Base-by-base conservation (phyloP, 176 grass and related monocot genomes). In the Oryza glumipatula region DNA sequence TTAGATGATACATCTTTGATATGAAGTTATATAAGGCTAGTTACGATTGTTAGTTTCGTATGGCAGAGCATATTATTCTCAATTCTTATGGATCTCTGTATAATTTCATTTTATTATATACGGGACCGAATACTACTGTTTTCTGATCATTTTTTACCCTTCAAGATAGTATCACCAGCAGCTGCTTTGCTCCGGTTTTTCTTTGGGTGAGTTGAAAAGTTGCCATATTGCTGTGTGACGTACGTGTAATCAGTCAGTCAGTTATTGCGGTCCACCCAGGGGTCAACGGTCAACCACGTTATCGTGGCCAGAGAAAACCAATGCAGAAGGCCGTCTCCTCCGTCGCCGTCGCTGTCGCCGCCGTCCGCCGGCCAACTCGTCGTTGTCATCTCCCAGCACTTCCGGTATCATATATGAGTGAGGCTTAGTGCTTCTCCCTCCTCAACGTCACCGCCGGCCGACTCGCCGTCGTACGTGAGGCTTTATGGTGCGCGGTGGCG, bases 101-200 rank as follows among this genome's bases (percentile, higher is more conserved):
- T 85, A 78, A 21, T 46, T 71, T 78, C 48, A 77, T 70, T 71
- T 69, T 45, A 44, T 60, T 63, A 63, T 63, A 63, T 63, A 63
- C 19, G 17, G 17, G 7, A 58, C 52, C 17, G 19, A 21, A n/a
- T 58, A 3, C 54, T 58, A 9, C 54, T 58, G 54, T 58, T 58
- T 47, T 58, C 17, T 58, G 54, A 21, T 58, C 54, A 19, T 58
- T n/a, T n/a, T 58, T 58, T 58, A 56, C 51, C 16, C 51, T 16
- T 19, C 16, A 56, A 2, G 51, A 19, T 56, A 17, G 54, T 58
- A 16, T 16, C 15, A 16, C 49, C 49, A 52, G 1, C 49, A 52
- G 7, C 17, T 21, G 12, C 54, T 21, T 21, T 58, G 19, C 54
- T n/a, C 49, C 49, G 1, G 15, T 56, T 19, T 56, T 19, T 19